Conservation (phyloP, 2,329 filamentous ascomycete species). For the Hortaea sp. region DNA sequence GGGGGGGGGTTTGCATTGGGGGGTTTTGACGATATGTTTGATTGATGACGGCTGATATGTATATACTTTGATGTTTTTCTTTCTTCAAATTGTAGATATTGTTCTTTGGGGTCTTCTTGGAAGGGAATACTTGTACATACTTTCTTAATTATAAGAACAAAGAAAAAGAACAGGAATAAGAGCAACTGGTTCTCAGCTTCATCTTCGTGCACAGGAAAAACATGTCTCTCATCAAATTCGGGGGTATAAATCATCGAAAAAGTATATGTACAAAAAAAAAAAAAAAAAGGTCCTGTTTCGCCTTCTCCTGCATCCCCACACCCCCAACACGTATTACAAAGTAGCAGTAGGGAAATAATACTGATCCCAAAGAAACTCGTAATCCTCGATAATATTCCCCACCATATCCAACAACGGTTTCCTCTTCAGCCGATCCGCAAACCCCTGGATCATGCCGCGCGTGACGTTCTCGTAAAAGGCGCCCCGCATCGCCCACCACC, state of each 20-base stretch:
- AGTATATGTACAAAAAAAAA: neutral
- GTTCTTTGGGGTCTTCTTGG: too few species aligned
- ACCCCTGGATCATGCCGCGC: constrained; percentile 53
- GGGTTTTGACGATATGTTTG: too few species aligned
- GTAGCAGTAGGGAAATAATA: constrained; percentile 78
- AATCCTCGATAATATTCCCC: constrained; percentile 82
- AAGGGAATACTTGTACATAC: too few species aligned
- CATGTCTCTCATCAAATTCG: too few species aligned
- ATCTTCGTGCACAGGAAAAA: too few species aligned
- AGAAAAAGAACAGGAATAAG: too few species aligned
- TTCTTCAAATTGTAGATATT: too few species aligned
- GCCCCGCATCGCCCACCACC: constrained; percentile 95
- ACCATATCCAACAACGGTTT: constrained; percentile 72
- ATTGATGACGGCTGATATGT: too few species aligned
- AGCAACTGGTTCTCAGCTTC: too few species aligned
- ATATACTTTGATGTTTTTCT: too few species aligned
- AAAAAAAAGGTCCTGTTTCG: too few species aligned
- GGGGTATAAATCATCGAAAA: neutral
- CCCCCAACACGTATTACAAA: constrained; percentile 25
- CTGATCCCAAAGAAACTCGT: constrained; percentile 95
- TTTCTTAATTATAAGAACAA: too few species aligned
- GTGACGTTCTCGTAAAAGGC: constrained; percentile 92
- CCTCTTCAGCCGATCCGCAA: constrained; percentile 60
- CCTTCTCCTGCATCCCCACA: neutral
- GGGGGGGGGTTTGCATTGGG: neutral